Evolutionary conservation across 164 flowering plant species (phyloP).

Genomic region (Kalanchoe fedtschenkoi): DNA sequence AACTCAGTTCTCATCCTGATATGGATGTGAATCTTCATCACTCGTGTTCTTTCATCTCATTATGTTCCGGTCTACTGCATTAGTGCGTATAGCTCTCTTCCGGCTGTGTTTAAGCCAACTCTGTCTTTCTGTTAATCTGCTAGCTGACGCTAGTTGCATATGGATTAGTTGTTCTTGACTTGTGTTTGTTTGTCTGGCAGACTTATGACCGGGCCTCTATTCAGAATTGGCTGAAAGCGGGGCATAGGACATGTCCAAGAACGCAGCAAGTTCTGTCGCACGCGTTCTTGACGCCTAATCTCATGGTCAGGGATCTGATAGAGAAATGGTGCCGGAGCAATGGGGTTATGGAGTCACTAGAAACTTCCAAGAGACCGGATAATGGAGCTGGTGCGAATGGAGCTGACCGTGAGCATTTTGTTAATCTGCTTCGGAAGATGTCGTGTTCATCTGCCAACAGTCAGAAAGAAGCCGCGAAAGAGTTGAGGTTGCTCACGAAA

Average conservation of each 20-base stretch:
- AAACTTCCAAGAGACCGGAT: slow-evolving; percentile 10
- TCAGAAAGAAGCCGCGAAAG: slow-evolving; percentile 60
- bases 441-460: slow-evolving; percentile 24
- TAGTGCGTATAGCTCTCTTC: too few species aligned
- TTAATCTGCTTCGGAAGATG: slow-evolving; percentile 36
- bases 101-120: too few species aligned
- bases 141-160: too few species aligned
- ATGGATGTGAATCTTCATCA: too few species aligned
- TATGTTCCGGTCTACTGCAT: not conserved
- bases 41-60: too few species aligned
- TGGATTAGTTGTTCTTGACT: too few species aligned
- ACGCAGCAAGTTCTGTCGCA: slow-evolving; percentile 64
- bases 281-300: slow-evolving; percentile 53
- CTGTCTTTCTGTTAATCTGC: not conserved
- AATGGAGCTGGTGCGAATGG: slow-evolving; percentile 29
- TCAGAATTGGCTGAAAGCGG: slow-evolving; percentile 53
- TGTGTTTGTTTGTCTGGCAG: slow-evolving; percentile 25
- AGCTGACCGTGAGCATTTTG: slow-evolving; percentile 33
- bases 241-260: slow-evolving; percentile 54
- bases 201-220: slow-evolving; percentile 63
- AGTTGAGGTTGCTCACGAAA: slow-evolving; percentile 64
- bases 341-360: slow-evolving; percentile 26
- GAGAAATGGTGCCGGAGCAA: slow-evolving; percentile 50
- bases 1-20: too few species aligned
- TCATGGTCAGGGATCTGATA: slow-evolving; percentile 45